Conservation (phyloP, 2,329 filamentous ascomycete species). For the Aureobasidium sp. region DNA sequence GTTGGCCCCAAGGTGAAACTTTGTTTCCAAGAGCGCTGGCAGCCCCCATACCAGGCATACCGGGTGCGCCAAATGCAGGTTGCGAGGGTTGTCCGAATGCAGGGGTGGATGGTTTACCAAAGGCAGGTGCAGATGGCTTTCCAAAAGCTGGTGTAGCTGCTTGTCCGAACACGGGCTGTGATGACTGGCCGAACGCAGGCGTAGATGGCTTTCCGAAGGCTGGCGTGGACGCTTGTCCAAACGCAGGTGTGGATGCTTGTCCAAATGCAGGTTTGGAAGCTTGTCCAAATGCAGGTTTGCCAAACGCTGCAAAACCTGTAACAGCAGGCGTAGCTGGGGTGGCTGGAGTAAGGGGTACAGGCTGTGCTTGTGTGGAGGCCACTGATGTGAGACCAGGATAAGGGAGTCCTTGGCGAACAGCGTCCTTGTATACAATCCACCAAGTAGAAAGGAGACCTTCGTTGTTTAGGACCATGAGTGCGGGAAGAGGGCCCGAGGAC, state of each 20-base stretch:
- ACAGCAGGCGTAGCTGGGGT: constrained; percentile 2
- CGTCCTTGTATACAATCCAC: constrained; percentile 89
- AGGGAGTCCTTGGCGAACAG: constrained; percentile 62
- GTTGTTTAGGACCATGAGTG: constrained; percentile 76
- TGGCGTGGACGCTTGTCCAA: constrained; percentile 9
- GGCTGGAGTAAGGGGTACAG: constrained; percentile 8
- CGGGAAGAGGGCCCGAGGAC: constrained; percentile 72
- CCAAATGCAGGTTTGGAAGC: neutral
- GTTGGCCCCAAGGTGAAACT: constrained; percentile 22
- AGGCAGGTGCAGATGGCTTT: neutral
- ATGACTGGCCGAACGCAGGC: constrained; percentile 7
- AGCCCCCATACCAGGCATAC: constrained; percentile 16
- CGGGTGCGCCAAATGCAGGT: constrained; percentile 15
- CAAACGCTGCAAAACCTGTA: constrained; percentile 19
- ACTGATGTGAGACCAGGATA: constrained; percentile 57
- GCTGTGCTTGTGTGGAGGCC: constrained; percentile 12
- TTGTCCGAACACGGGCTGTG: neutral
- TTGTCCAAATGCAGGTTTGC: constrained; percentile 17
- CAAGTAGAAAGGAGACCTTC: constrained; percentile 77
- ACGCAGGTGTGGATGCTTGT: constrained; percentile 9
- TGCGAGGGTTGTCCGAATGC: constrained; percentile 12
- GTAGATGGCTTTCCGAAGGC: constrained; percentile 10
- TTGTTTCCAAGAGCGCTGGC: constrained; percentile 21
- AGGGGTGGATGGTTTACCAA: constrained; percentile 3
- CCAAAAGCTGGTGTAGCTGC: neutral